These are phyloP conservation scores for Penicillium samsonianum DNA, from an alignment of 495 filamentous ascomycete species.

Conservation along the genomic window DNA sequence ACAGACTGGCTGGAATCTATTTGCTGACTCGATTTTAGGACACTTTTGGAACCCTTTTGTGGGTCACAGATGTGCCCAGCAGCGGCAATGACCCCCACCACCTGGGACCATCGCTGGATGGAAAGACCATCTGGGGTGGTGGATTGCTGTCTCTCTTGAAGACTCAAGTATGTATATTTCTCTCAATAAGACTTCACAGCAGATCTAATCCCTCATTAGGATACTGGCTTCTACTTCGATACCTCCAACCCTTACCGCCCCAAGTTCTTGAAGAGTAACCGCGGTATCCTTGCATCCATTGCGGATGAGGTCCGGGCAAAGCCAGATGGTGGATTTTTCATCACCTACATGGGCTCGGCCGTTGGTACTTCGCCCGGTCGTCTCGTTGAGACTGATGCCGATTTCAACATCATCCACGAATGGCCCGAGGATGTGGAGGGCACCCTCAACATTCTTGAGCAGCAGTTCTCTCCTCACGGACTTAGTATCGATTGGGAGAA, in stretches of 20 bases:
- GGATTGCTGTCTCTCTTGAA: conserved; percentile 63
- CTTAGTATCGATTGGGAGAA: conserved; percentile 59
- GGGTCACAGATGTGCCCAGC: conserved; percentile 59
- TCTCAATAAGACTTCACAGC: background rate
- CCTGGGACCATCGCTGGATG: conserved; percentile 57
- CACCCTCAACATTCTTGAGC: conserved; percentile 54
- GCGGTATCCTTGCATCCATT: conserved; percentile 56
- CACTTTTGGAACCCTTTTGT: conserved; percentile 61
- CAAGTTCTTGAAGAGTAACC: conserved; percentile 59
- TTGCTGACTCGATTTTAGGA: conserved; percentile 34
- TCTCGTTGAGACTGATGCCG: conserved; percentile 59
- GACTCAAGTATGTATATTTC: conserved; percentile 40
- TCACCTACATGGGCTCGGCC: conserved; percentile 61
- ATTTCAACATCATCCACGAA: conserved; percentile 63
- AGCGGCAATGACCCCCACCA: conserved; percentile 65
- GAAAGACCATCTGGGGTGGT: conserved; percentile 60
- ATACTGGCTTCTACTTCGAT: conserved; percentile 67
- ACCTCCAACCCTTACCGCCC: conserved; percentile 58
- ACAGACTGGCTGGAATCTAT: background rate
- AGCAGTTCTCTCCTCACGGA: conserved; percentile 63
- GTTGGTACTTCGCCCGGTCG: conserved; percentile 59
- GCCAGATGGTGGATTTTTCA: conserved; percentile 64
- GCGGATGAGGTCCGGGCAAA: conserved; percentile 65
- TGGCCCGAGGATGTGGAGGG: conserved; percentile 56
- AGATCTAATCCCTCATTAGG: conserved; percentile 25